These are phyloP conservation scores for Skeletonema menzelii DNA, from an alignment of 108 stramenopile genomes.

Conservation along the genomic window DNA sequence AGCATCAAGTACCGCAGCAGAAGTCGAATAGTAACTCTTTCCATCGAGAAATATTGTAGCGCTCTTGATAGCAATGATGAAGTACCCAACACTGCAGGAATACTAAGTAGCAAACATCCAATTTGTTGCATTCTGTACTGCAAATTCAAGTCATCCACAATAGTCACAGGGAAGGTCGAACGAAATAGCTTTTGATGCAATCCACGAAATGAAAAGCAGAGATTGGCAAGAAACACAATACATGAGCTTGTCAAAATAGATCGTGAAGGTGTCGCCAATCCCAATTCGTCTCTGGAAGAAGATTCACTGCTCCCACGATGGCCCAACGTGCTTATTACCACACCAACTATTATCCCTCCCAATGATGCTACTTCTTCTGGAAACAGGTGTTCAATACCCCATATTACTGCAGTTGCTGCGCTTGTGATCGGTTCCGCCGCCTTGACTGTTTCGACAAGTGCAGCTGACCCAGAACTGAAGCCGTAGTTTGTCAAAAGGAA, in stretches of 20 bases:
- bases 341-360: constrained; percentile 63
- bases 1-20: constrained; percentile 36
- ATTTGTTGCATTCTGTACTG: constrained; percentile 87
- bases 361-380: constrained; percentile 52
- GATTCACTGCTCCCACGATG: constrained; percentile 4
- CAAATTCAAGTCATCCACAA: constrained; percentile 70
- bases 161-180: constrained; percentile 36
- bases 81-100: constrained; percentile 44
- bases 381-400: constrained; percentile 69
- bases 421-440: constrained; percentile 84
- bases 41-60: background rate
- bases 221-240: constrained; percentile 74
- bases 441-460: constrained; percentile 88
- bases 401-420: constrained; percentile 62
- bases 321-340: constrained; percentile 68
- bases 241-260: constrained; percentile 40
- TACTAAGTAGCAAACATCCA: constrained; percentile 46
- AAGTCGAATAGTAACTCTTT: background rate
- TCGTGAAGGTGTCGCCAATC: background rate
- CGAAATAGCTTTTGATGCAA: constrained; percentile 83
- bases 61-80: background rate
- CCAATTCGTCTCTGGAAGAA: background rate
- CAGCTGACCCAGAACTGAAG: constrained; percentile 60
- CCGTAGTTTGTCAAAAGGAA: constrained; percentile 73
- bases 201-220: constrained; percentile 87